Evolutionary conservation across 169 alveolate species (phyloP).

Genomic region (Eimeria necatrix): DNA sequence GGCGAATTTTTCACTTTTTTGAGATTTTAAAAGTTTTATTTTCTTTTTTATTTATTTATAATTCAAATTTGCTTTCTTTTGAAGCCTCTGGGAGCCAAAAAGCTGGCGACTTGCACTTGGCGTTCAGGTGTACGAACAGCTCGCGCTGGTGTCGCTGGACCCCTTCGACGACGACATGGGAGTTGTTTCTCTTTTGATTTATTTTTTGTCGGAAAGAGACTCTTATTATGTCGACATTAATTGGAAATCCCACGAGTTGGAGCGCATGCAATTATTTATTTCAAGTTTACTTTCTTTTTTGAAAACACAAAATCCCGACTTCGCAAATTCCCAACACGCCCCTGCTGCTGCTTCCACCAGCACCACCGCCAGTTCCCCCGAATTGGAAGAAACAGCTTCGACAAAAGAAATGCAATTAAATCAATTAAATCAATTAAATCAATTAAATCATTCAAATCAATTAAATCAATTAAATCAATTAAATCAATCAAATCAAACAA

Average conservation of each 20-base stretch:
- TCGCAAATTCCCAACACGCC: not conserved
- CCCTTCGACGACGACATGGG: slow-evolving; percentile 86
- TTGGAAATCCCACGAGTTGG: slow-evolving; percentile 83
- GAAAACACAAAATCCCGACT: no score
- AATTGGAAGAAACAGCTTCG: no score
- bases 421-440: no score
- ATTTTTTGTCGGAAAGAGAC: slow-evolving; percentile 85
- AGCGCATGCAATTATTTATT: slow-evolving; percentile 81
- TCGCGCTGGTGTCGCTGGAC: slow-evolving; percentile 54
- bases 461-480: no score
- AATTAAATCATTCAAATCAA: no score
- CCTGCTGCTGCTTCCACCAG: not conserved
- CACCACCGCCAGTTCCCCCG: no score
- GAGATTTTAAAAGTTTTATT: not conserved
- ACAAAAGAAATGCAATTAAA: no score
- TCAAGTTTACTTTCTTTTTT: slow-evolving; percentile 73
- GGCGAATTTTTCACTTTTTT: no score
- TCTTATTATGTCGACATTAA: slow-evolving; percentile 84
- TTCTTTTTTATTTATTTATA: not conserved
- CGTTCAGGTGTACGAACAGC: slow-evolving; percentile 60
- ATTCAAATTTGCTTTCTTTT: not conserved
- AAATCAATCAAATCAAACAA: no score
- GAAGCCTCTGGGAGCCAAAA: not conserved
- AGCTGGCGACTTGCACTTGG: not conserved
- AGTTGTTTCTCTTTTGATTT: slow-evolving; percentile 81